These are phyloP conservation scores for Vitis vinifera DNA, from an alignment of 164 flowering plant species.

Conservation along the genomic window ASM3070453v1 NC_081822.1:5296001-5296500, in stretches of 20 bases:
- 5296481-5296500: conserved; percentile 31
- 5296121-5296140: neutral
- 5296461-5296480: conserved; percentile 12
- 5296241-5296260: neutral
- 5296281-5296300: no score
- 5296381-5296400: conserved; percentile 19
- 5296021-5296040: no score
- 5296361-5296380: neutral
- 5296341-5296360: neutral
- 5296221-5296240: conserved; percentile 1
- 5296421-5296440: no score
- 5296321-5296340: no score
- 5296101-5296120: neutral
- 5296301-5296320: no score
- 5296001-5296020: neutral
- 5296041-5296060: neutral
- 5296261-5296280: neutral
- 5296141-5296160: neutral
- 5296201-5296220: neutral
- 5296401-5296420: conserved; percentile 1
- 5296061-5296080: neutral
- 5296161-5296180: neutral
- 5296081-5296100: neutral
- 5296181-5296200: neutral
- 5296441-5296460: neutral